Conservation (phyloP, 2,329 filamentous ascomycete genomes). For the Neospermospora avenae region DNA sequence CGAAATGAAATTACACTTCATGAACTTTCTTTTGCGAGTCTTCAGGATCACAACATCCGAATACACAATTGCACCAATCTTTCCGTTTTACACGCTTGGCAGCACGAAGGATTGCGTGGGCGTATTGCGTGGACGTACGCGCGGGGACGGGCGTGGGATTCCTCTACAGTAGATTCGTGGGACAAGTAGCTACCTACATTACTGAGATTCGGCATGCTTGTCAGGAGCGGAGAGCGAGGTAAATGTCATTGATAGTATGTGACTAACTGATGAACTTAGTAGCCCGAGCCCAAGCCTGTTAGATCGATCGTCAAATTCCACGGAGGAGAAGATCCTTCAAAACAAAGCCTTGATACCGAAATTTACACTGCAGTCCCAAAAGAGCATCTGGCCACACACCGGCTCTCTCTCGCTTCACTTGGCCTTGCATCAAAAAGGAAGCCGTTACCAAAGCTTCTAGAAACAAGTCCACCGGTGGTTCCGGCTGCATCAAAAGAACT, state of each 20-base stretch:
- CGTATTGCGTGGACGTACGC: neutral
- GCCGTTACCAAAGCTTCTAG: neutral
- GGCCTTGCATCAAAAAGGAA: slow-evolving; percentile 1
- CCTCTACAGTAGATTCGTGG: neutral
- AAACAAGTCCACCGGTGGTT: neutral
- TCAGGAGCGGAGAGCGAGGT: neutral
- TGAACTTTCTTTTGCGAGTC: neutral
- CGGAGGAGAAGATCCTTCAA: too few species aligned
- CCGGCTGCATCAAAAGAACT: neutral
- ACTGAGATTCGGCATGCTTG: neutral
- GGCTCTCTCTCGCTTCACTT: neutral
- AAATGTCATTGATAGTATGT: too few species aligned
- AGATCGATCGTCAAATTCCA: too few species aligned
- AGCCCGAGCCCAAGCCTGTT: too few species aligned
- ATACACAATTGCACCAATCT: neutral
- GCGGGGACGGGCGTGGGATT: neutral
- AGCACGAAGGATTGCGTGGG: neutral
- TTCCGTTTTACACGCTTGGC: neutral
- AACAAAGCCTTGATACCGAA: too few species aligned
- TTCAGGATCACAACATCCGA: neutral
- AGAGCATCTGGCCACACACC: neutral
- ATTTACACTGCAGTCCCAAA: neutral
- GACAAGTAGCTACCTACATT: slow-evolving; percentile 3
- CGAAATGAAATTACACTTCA: neutral
- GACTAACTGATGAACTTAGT: too few species aligned